Evolutionary conservation across 139 green algal species (phyloP).

Genomic region (Choricystis sp.): DNA sequence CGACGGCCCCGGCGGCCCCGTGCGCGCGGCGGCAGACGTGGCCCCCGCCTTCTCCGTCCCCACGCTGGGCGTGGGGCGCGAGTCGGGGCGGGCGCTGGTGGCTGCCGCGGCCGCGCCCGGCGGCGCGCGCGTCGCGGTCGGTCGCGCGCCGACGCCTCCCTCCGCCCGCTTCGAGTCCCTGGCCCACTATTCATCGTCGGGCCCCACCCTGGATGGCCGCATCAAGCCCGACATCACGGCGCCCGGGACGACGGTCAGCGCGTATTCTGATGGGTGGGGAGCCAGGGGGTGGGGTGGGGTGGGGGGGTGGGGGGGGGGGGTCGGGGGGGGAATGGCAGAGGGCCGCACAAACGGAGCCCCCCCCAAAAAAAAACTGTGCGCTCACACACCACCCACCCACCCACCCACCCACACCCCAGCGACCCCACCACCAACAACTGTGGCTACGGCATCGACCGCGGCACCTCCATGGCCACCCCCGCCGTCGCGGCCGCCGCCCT

Average conservation of each 20-base stretch:
- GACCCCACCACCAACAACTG: background rate
- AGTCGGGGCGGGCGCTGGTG: constrained; percentile 2
- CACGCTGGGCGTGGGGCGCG: constrained; percentile 2
- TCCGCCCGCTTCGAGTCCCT: constrained; percentile 29
- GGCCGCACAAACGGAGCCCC: too few relatives aligned
- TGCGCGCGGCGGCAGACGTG: background rate
- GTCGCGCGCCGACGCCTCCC: background rate
- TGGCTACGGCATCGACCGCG: constrained; percentile 13
- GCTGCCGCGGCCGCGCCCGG: background rate
- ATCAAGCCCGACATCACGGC: constrained; percentile 61
- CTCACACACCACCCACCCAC: too few relatives aligned
- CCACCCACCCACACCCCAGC: too few relatives aligned
- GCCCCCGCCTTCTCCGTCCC: constrained; percentile 12
- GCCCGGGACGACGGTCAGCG: constrained; percentile 28
- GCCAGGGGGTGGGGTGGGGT: too few relatives aligned
- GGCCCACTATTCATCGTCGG: constrained; percentile 40
- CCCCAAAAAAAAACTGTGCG: too few relatives aligned
- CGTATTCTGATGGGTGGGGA: background rate
- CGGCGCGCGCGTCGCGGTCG: background rate
- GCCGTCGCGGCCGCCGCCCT: constrained; percentile 33
- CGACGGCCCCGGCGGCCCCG: constrained; percentile 7
- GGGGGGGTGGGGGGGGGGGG: too few relatives aligned
- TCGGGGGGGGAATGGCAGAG: too few relatives aligned
- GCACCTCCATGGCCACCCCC: constrained; percentile 84
- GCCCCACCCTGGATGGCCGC: constrained; percentile 48